Percentiles rank a stretch among this genome's conserved stretches.
These are phyloP conservation scores for Torulaspora pretoriensis DNA, from an alignment of 1,139 yeast species.

Conservation along the genomic window DNA sequence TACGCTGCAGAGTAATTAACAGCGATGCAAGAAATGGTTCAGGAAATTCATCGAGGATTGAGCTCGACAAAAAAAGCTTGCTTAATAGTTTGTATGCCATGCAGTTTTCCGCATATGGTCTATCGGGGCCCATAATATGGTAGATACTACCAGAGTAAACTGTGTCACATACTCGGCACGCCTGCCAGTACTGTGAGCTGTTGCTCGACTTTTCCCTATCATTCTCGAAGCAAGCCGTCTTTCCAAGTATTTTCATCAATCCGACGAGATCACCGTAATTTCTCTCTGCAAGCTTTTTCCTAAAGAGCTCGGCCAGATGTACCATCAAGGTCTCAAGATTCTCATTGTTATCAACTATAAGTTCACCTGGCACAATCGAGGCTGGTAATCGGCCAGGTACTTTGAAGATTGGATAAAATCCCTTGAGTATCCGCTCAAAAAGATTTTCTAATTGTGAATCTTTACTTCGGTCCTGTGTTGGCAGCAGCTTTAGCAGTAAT, in stretches of 20 bases:
- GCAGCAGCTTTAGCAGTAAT: background rate
- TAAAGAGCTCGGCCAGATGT: background rate
- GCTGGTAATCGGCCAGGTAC: background rate
- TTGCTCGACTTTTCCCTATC: background rate
- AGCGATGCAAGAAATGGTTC: constrained; percentile 41
- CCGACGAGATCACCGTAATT: background rate
- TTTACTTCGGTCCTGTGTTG: background rate
- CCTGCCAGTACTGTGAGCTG: constrained; percentile 10
- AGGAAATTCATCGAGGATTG: constrained; percentile 23
- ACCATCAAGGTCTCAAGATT: background rate
- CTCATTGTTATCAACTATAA: background rate
- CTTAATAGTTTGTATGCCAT: constrained; percentile 29
- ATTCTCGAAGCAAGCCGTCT: constrained; percentile 27
- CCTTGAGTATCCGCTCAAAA: background rate
- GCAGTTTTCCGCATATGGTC: constrained; percentile 29
- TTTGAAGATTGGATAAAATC: background rate
- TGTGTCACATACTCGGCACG: constrained; percentile 44
- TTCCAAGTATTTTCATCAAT: constrained; percentile 19
- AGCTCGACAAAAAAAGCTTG: constrained; percentile 22
- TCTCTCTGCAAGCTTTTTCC: background rate
- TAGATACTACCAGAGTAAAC: constrained; percentile 22
- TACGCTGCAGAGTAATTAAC: constrained; percentile 44
- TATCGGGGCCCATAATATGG: constrained; percentile 28
- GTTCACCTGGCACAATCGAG: background rate
- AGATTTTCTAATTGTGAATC: background rate